These are phyloP conservation scores for Lentinula novae-zelandiae DNA, from an alignment of 1,284 basidiomycete genomes.

Conservation along the genomic window DNA sequence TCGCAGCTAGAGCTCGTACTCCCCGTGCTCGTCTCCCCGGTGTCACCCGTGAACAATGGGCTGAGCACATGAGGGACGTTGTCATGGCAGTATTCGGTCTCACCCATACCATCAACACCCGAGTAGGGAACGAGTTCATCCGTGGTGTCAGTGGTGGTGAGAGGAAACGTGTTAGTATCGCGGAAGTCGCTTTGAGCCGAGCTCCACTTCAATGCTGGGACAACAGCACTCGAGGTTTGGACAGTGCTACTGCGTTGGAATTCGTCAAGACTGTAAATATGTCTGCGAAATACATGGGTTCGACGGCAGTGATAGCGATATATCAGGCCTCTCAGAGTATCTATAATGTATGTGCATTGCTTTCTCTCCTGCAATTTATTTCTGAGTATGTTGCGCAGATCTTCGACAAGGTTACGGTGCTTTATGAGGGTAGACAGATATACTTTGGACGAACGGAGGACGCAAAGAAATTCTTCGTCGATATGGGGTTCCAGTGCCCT, in stretches of 20 bases:
- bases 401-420: slow-evolving; percentile 23
- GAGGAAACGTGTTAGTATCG: slow-evolving; percentile 58
- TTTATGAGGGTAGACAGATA: slow-evolving; percentile 49
- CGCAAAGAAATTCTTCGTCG: slow-evolving; percentile 64
- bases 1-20: slow-evolving; percentile 48
- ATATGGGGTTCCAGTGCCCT: slow-evolving; percentile 63
- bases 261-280: slow-evolving; percentile 21
- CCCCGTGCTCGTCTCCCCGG: slow-evolving; percentile 46
- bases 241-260: slow-evolving; percentile 48
- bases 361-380: background rate
- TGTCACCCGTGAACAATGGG: slow-evolving; percentile 39
- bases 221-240: slow-evolving; percentile 54
- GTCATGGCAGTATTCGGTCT: slow-evolving; percentile 59
- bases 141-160: slow-evolving; percentile 60
- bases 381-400: background rate
- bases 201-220: slow-evolving; percentile 34
- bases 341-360: slow-evolving; percentile 28
- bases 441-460: slow-evolving; percentile 43
- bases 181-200: slow-evolving; percentile 31
- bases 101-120: slow-evolving; percentile 51
- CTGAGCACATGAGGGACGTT: slow-evolving; percentile 44
- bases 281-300: slow-evolving; percentile 15
- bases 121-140: slow-evolving; percentile 49
- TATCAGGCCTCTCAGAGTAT: slow-evolving; percentile 46
- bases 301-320: slow-evolving; percentile 27